Base-by-base conservation (phyloP, 495 filamentous ascomycete genomes). In the Tuber microsphaerosporum region DNA sequence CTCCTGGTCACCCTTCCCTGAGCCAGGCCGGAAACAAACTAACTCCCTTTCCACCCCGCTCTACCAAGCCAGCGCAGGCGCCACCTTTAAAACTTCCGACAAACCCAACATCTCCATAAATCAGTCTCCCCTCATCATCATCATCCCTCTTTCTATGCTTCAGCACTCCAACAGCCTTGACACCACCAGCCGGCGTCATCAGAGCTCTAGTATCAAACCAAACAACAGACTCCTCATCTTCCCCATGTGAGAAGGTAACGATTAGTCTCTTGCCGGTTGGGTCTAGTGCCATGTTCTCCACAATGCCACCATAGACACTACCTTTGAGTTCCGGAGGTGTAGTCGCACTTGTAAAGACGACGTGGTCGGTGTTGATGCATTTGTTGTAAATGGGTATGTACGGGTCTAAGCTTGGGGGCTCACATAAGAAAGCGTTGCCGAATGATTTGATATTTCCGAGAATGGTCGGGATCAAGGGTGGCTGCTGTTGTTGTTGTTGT, bases 211-310 rank as follows among this genome's bases (percentile, higher is more conserved):
- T 71, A 26, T 79, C 76, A 20, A 79, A 79, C 76, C 76, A 79
- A 37, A 79, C 77, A 0, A 79, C 73, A 14, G 76, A 79, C 22
- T 73, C 76, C 20, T 41, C n/a, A 6, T 37, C 34, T 12, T 16
- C 14, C 9, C 37, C 26, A 8, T 26, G 45, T 16, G 76, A 71
- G 61, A 79, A 79, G 7, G 70, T 73, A 42, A 70, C 77, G 2
- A 79, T 48, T 3, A 79, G 45, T 31, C 77, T 78, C 26, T n/a
- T 42, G 0, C 72, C 73, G 4, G 73, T 73, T 17, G 77, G 77
- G 41, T 79, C 77, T 31, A 79, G 71, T 12, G 77, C 77, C 76
- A 79, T 79, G 9, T 70, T 72, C 45, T 71, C 46, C 16, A 79
- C 73, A n/a, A 44, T 20, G 8, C 77, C 77, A 19, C 73, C 77